Base-by-base conservation (phyloP, 768 basidiomycete genomes). In the Hygrocybe punicea region DNA sequence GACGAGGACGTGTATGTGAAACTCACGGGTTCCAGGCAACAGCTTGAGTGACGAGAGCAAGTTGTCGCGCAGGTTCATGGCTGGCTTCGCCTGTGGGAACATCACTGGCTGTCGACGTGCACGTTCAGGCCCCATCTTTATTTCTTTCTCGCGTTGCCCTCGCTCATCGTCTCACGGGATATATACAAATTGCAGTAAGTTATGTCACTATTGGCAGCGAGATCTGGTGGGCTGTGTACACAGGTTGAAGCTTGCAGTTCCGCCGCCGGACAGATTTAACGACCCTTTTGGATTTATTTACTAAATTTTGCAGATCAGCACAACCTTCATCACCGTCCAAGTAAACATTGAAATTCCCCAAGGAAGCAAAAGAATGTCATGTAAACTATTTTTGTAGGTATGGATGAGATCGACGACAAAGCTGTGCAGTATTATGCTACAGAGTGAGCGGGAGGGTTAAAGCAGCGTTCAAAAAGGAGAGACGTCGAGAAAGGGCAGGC, bases 1-100 rank as follows among this genome's bases (percentile, higher is more conserved):
- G 37, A 84, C 76, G 56, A 94, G 84, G 55, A 86, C 84, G 64
- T 93, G 89, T 51, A 93, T 54, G 67, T 91, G 86, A 65, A 91
- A 85, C 58, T 80, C 77, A 49, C 90, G 85, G 33, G 80, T 80
- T 1, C 88, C 90, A 4, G 88, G 85, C 16, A 90, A 65, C 21
- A 62, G 63, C 4, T 72, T 65, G 51, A 93, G 81, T 9, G 80
- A 78, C 6, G 73, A 72, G 53, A 91, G 74, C 21, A 93, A 77
- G 29, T 73, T 71, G 67, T 90, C 85, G 40, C 87, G 81, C 17
- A 91, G 79, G 65, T 67, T 74, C 60, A 62, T 63, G 45, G 61
- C 55, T 65, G 64, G 63, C 29, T 29, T 34, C 46, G 37, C 29
- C 24, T 36, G 57, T 53, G 54, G 51, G 56, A 51, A 44, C 47